Base-by-base conservation (phyloP, 192 early-diverging fungal species). In the Entomortierella chlamydospora region DNA sequence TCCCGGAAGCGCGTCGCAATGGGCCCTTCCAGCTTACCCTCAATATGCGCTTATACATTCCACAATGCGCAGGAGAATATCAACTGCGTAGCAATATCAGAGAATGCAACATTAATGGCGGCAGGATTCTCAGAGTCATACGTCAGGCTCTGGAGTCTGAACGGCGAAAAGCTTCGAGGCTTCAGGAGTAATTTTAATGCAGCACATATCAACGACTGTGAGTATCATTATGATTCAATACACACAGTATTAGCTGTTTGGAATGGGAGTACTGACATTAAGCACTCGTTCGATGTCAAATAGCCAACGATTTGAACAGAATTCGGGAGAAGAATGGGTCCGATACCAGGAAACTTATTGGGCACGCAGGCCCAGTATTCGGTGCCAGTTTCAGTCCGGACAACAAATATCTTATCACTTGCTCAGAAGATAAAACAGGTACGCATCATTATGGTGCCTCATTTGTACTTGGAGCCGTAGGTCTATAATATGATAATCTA, bases 51-150 rank as follows among this genome's bases (percentile, higher is more conserved):
- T 70, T 98, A 95, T 81, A 99, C 96, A 30, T 93, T 99, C 72
- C 96, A 97, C 81, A 99, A 99, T 81, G 93, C 95, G 18, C 85
- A 93, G 78, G 89, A 92, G 83, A 92, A 89, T 47, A 80, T 99
- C 65, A 99, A 93, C 64, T 98, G 96, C 72, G 64, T 96, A n/a
- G 73, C 87, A 1, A 83, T 96, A 0, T 92, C 96, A 0, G 85
- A 93, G n/a, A 95, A 98, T 71, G 82, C 92, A 33, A 87, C 90
- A 29, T 74, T 95, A 52, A 81, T 98, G 54, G 94, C 92, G 3
- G 95, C 91, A 28, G 98, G 96, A n/a, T 96, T 97, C 61, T 89
- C 94, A 43, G 97, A 99, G 65, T 99, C 97, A 5, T 93, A 93
- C 77, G 84, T 99, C 49, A 92, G 93, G 56, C 82, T 99, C 43